Conservation (phyloP, 2,329 filamentous ascomycete species). For the Microcera coccophila region DNA sequence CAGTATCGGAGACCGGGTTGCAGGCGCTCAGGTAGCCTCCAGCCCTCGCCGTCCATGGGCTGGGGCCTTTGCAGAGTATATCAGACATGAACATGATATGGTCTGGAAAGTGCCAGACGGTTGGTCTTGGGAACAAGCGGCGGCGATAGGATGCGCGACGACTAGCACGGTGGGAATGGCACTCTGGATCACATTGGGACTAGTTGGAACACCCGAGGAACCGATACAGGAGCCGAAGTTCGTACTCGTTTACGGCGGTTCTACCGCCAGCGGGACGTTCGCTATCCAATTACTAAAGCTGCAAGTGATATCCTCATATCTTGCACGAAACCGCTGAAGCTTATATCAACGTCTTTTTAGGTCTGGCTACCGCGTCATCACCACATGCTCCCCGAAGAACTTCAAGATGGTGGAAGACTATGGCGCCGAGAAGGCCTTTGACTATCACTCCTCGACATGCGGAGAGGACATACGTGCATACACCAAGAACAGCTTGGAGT, state of each 20-base stretch:
- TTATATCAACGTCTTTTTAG: slow-evolving; percentile 1
- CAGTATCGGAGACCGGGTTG: slow-evolving; percentile 3
- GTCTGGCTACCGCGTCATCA: slow-evolving; percentile 5
- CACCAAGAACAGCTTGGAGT: slow-evolving; percentile 5
- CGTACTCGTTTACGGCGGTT: slow-evolving; percentile 7
- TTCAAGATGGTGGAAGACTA: slow-evolving; percentile 4
- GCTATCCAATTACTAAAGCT: slow-evolving; percentile 8
- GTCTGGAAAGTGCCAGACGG: slow-evolving; percentile 3
- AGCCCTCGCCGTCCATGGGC: slow-evolving; percentile 3
- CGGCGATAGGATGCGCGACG: slow-evolving; percentile 2
- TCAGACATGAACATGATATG: slow-evolving; percentile 1
- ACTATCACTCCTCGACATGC: slow-evolving; percentile 5
- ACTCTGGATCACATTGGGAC: slow-evolving; percentile 2
- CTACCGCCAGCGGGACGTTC: slow-evolving; percentile 6
- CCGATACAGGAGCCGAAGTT: slow-evolving; percentile 1
- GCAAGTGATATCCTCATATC: slow-evolving; percentile 2
- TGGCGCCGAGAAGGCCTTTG: slow-evolving; percentile 8
- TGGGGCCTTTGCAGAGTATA: slow-evolving; percentile 7
- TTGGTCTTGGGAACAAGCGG: slow-evolving; percentile 3
- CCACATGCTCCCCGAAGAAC: slow-evolving; percentile 8
- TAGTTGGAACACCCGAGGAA: slow-evolving; percentile 4
- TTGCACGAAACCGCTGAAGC: neutral
- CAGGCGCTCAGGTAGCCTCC: slow-evolving; percentile 4
- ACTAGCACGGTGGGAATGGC: slow-evolving; percentile 5
- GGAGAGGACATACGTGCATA: slow-evolving; percentile 8